Evolutionary conservation across 2,329 filamentous ascomycete genomes (phyloP), one percentile per base, ranked within the genome.

Genomic region (Fonsecaea erecta): DNA sequence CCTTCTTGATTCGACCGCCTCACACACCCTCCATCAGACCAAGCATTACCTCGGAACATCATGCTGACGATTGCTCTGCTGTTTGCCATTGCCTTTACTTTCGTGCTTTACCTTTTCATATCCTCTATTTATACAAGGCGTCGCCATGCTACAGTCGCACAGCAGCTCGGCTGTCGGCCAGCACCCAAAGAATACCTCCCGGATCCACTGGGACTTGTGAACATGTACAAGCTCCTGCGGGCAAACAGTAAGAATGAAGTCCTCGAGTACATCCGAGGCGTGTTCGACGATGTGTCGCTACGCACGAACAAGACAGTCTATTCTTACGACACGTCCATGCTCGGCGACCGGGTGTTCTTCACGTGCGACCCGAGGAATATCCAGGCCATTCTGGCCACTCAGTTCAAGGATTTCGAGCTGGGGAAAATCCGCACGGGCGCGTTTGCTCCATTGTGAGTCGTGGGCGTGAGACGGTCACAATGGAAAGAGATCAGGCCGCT

Each of bases 361-460:
- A 78, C 77, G 5, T 68, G 71, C 32, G 78, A 79, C n/a, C 77
- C 77, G 3, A 73, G 73, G 64, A 96, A 96, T 74, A 88, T 96
- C 77, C 94, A 96, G 77, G 91, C 92, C 21, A 83, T 97, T 28
- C 81, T 97, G 14, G 90, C 92, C 0, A 91, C 89, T 0, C 91
- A 96, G 74, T 97, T 96, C 75, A 80, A 80, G 63, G 90, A 95
- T 72, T 97, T 89, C 73, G 92, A 91, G 71, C 93, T 97, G 75
- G 92, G 93, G 5, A 78, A 87, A 67, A 77, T 91, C 68, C 80
- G 96, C 21, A 90, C 89, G 30, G 85, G 91, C 72, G 86, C 86
- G 78, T 89, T 89, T 81, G 90, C 88, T 24, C 74, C 73, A 56
- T 40, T 56, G 53, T 56, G 53, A 40, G 53, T 56, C 0, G n/a